A percentile compares a stretch with the other conserved stretches of the same genome.
These are phyloP conservation scores for Penicillium canariense DNA, from an alignment of 495 filamentous ascomycete genomes.

Conservation along the genomic window DNA sequence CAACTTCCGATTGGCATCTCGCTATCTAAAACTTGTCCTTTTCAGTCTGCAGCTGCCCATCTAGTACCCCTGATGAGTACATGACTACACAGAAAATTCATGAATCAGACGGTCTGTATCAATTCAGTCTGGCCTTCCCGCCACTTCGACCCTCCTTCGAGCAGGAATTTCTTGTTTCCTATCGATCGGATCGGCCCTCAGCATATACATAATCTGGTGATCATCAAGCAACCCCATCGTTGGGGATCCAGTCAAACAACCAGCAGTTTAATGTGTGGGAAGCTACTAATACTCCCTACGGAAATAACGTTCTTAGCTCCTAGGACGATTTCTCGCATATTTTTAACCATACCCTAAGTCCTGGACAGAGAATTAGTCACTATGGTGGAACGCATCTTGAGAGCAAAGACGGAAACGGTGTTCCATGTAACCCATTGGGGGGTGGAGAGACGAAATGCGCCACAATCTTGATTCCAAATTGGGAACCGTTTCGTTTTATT, in stretches of 20 bases:
- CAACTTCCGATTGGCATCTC: too few species aligned
- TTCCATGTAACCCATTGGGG: too few species aligned
- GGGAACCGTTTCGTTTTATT: too few species aligned
- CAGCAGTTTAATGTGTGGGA: slow-evolving; percentile 8
- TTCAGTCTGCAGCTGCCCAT: too few species aligned
- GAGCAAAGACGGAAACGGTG: too few species aligned
- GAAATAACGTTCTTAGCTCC: background rate
- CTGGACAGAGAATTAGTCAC: slow-evolving; percentile 17
- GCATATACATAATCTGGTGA: background rate
- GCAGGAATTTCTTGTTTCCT: slow-evolving; percentile 19
- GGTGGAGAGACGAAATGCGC: too few species aligned
- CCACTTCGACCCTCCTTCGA: slow-evolving; percentile 35
- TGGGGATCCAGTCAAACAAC: background rate
- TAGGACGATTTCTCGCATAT: slow-evolving; percentile 2
- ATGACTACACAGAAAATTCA: slow-evolving; percentile 6
- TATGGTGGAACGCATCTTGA: slow-evolving; percentile 6
- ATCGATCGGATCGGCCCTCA: slow-evolving; percentile 4
- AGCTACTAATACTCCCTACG: background rate
- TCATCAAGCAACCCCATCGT: background rate
- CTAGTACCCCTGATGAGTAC: background rate
- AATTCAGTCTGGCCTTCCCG: slow-evolving; percentile 34
- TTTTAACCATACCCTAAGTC: slow-evolving; percentile 7
- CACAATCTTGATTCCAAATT: too few species aligned
- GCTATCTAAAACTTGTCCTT: too few species aligned
- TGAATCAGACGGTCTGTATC: slow-evolving; percentile 14